These are phyloP conservation scores for Tylopilus microsporus DNA, from an alignment of 1,284 basidiomycete species.

Conservation along the genomic window DNA sequence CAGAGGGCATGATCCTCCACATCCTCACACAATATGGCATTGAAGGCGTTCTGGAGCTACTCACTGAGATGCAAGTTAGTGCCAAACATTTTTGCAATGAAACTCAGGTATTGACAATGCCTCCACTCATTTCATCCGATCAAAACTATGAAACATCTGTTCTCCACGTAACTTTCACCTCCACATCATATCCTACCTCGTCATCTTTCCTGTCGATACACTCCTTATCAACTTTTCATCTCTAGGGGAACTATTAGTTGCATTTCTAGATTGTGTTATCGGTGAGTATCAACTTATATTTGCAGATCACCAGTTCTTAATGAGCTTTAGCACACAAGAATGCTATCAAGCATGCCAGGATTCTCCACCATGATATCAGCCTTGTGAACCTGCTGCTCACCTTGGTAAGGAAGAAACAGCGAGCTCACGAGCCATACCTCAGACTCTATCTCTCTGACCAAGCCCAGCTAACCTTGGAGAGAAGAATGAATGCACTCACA, in stretches of 20 bases:
- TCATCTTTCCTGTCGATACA: neutral
- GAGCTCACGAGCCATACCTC: neutral
- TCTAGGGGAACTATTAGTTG: neutral
- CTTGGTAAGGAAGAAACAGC: neutral
- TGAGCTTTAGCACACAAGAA: neutral
- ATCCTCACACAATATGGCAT: neutral
- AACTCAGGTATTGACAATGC: neutral
- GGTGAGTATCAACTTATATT: neutral
- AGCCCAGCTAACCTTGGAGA: neutral
- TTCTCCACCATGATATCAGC: slow-evolving; percentile 6
- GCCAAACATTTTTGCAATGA: neutral
- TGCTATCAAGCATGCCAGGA: neutral
- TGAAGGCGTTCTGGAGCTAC: slow-evolving; percentile 4
- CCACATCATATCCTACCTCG: neutral
- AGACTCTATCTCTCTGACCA: neutral
- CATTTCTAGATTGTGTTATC: neutral
- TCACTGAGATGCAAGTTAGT: slow-evolving; percentile 10
- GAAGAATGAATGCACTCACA: neutral
- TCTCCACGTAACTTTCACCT: neutral
- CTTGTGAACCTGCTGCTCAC: neutral
- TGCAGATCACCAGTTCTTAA: neutral
- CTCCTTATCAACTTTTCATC: neutral
- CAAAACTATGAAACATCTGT: neutral
- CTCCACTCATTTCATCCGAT: neutral
- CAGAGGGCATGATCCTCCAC: slow-evolving; percentile 1